Base-by-base conservation (phyloP, 208 protist species). In the Porcisia deanei region DNA sequence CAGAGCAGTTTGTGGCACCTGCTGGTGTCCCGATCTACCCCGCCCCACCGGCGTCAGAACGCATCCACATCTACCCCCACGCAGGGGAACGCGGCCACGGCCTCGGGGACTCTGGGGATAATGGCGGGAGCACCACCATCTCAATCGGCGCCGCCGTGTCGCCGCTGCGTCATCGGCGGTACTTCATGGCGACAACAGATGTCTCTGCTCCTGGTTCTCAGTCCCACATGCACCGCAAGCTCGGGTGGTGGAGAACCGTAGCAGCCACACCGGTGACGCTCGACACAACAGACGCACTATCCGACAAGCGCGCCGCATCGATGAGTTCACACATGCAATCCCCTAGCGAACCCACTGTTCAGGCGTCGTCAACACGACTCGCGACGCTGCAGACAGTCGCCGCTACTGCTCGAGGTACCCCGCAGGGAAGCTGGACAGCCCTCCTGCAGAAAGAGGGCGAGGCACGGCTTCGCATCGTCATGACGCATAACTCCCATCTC, bases 1-100 rank as follows among this genome's bases (percentile, higher is more conserved):
- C 66, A 16, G 34, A 37, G 37, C 7, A 6, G 16, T 37, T 25
- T 34, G 47, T 34, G 37, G 39, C 66, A 22, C 16, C 47, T 16
- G 47, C 4, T 2, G 14, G 49, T 43, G 47, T 10, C n/a, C 8
- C 14, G 66, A 55, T 73, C 2, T 58, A 64, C 54, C 69, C 69
- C 22, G 69, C 69, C 49, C 69, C 69, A 64, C 54, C 69, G 7
- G n/a, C 69, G 30, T 60, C 39, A 30, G 69, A 73, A 1, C 69
- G 69, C 30, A 39, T 63, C 3, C 55, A 60, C 54, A 73, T 73
- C 69, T 73, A 73, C 54, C 25, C 43, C 37, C 54, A 30, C 49
- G 12, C n/a, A 49, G 16, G 22, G 37, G 39, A 43, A 30, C 9
- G 9, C 7, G 61, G 61, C 61, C 61, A 49, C 61, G 8, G 37